Conservation (phyloP, 169 alveolate genomes). For the Plasmodium malariae region DNA sequence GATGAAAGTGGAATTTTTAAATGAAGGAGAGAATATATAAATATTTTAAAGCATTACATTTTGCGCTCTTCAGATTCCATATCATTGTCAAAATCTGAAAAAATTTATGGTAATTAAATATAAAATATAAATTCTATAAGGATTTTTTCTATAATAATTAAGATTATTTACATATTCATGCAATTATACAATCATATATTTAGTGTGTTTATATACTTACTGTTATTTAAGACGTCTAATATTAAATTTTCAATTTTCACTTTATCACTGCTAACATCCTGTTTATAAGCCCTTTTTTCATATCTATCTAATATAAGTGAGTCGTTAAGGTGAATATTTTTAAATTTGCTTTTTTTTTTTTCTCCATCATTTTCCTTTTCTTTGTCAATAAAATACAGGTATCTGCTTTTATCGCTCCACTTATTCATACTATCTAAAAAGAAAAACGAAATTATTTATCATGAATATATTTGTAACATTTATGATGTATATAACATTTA, state of each 20-base stretch:
- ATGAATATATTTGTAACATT: too few relatives aligned
- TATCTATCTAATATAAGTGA: slow-evolving; percentile 33
- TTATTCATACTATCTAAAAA: slow-evolving; percentile 48
- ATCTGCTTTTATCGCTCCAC: slow-evolving; percentile 48
- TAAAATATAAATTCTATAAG: too few relatives aligned
- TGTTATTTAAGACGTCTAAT: slow-evolving; percentile 45
- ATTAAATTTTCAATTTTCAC: slow-evolving; percentile 47
- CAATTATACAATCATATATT: not conserved
- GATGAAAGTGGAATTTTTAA: not conserved
- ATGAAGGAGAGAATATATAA: not conserved
- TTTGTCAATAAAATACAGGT: slow-evolving; percentile 50
- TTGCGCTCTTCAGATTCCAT: slow-evolving; percentile 18
- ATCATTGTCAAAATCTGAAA: slow-evolving; percentile 16
- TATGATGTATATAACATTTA: too few relatives aligned
- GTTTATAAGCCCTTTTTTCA: slow-evolving; percentile 39
- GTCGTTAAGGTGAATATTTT: slow-evolving; percentile 36
- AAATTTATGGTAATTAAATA: not conserved
- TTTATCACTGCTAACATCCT: slow-evolving; percentile 55
- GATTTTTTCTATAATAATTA: too few relatives aligned
- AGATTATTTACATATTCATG: too few relatives aligned
- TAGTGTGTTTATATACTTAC: slow-evolving; percentile 7
- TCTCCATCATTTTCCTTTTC: slow-evolving; percentile 41
- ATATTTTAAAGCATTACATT: slow-evolving; percentile 1
- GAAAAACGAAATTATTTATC: too few relatives aligned
- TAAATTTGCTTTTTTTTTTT: slow-evolving; percentile 27